Evolutionary conservation across 768 basidiomycete genomes (phyloP).

Genomic region (Russula emetica): DNA sequence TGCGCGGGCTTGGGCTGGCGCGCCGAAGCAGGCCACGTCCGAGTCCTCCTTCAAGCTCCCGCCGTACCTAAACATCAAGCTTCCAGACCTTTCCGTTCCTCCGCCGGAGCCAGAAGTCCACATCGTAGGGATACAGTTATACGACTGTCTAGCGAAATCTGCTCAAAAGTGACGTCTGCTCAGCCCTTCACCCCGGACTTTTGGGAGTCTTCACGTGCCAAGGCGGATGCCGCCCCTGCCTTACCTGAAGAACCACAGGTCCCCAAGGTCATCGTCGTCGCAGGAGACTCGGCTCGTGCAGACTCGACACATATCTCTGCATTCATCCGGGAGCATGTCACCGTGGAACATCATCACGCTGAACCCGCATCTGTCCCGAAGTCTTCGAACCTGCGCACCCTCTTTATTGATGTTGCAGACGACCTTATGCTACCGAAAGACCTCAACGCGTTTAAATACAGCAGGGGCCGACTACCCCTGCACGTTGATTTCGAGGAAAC

Average conservation of each 20-base stretch:
- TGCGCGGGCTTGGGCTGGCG: no score
- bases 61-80: slow-evolving; percentile 44
- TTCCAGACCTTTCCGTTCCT: slow-evolving; percentile 54
- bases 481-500: slow-evolving; percentile 24
- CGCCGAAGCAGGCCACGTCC: slow-evolving; percentile 26
- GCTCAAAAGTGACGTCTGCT: slow-evolving; percentile 14
- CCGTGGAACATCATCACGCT: slow-evolving; percentile 24
- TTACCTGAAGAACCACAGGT: slow-evolving; percentile 30
- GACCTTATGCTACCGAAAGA: slow-evolving; percentile 37
- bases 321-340: slow-evolving; percentile 26
- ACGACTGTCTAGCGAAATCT: slow-evolving; percentile 12
- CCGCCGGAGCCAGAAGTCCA: slow-evolving; percentile 45
- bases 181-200: slow-evolving; percentile 61
- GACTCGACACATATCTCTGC: slow-evolving; percentile 45
- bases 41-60: slow-evolving; percentile 16
- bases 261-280: slow-evolving; percentile 51
- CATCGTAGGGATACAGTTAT: slow-evolving; percentile 46
- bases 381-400: slow-evolving; percentile 26
- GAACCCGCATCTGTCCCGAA: background rate
- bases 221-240: slow-evolving; percentile 31
- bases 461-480: slow-evolving; percentile 15
- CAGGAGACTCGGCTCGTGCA: slow-evolving; percentile 44
- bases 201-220: slow-evolving; percentile 47
- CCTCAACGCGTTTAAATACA: slow-evolving; percentile 4
- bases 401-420: slow-evolving; percentile 38